Conservation (phyloP, 1,139 yeast genomes). For the Kodamaea ohmeri region DNA sequence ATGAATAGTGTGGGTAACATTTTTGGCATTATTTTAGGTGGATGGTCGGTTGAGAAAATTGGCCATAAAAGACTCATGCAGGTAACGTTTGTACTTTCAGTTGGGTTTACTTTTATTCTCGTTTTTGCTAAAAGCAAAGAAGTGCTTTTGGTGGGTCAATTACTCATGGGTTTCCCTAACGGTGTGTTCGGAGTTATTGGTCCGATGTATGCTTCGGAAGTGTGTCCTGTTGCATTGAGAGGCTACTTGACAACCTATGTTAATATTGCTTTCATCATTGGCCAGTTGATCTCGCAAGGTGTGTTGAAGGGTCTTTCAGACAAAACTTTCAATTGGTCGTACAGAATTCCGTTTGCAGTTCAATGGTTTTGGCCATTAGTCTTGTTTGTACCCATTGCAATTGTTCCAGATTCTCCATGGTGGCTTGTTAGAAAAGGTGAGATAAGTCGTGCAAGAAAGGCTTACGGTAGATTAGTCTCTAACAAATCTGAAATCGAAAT, state of each 20-base stretch:
- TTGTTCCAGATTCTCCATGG: constrained; percentile 49
- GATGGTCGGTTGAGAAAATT: constrained; percentile 41
- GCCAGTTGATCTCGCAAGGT: constrained; percentile 49
- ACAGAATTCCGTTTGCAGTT: constrained; percentile 46
- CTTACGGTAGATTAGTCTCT: constrained; percentile 34
- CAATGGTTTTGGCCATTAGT: constrained; percentile 72
- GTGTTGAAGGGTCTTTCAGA: constrained; percentile 34
- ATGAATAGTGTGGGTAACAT: constrained; percentile 44
- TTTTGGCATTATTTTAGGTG: constrained; percentile 44
- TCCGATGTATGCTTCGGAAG: constrained; percentile 52
- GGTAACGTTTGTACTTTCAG: constrained; percentile 30
- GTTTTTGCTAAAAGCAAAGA: constrained; percentile 45
- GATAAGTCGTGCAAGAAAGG: constrained; percentile 32
- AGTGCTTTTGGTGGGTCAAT: constrained; percentile 44
- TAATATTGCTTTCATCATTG: constrained; percentile 50
- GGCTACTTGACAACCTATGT: constrained; percentile 47
- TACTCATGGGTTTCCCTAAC: constrained; percentile 50
- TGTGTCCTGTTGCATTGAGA: constrained; percentile 47
- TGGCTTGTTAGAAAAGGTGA: constrained; percentile 39
- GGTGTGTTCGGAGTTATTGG: constrained; percentile 50
- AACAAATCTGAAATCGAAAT: too few relatives aligned
- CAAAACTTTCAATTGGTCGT: constrained; percentile 31
- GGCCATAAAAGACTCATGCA: constrained; percentile 48
- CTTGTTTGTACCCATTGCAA: constrained; percentile 39
- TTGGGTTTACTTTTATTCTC: constrained; percentile 45